These are phyloP conservation scores for Cystobasidium slooffiae DNA, from an alignment of 1,284 basidiomycete genomes.

Conservation along the genomic window DNA sequence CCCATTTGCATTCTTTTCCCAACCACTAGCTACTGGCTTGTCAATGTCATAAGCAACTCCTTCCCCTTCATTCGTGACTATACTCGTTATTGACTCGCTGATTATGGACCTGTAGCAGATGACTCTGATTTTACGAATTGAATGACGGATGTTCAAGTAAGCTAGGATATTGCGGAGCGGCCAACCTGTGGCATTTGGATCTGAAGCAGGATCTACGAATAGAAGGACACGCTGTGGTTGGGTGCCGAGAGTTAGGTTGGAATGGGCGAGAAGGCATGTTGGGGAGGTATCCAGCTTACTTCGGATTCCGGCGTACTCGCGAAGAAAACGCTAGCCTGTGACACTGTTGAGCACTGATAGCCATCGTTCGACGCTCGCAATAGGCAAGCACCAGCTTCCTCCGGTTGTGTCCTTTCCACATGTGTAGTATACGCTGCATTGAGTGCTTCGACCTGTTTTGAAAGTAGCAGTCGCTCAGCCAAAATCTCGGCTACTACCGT, in stretches of 20 bases:
- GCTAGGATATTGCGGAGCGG: constrained; percentile 88
- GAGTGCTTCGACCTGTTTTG: constrained; percentile 16
- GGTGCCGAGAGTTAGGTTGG: not conserved
- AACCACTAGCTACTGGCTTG: constrained; percentile 73
- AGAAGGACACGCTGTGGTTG: constrained; percentile 67
- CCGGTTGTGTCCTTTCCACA: not conserved
- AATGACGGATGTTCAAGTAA: constrained; percentile 69
- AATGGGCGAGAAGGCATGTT: not conserved
- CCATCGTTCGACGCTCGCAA: not conserved
- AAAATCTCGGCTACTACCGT: constrained; percentile 57
- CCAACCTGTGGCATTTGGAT: constrained; percentile 83
- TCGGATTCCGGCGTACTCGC: constrained; percentile 7
- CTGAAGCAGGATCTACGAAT: constrained; percentile 86
- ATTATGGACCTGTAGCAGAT: constrained; percentile 77
- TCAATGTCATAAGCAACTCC: constrained; percentile 16
- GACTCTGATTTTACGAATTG: constrained; percentile 62
- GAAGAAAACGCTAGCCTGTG: constrained; percentile 19
- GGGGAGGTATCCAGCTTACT: constrained; percentile 5
- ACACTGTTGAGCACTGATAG: constrained; percentile 5
- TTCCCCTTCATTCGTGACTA: constrained; percentile 58
- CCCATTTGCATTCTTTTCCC: constrained; percentile 86
- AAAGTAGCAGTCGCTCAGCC: not conserved
- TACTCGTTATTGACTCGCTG: constrained; percentile 61
- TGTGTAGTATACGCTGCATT: constrained; percentile 6
- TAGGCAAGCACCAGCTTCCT: constrained; percentile 28